A percentile compares a stretch with the other conserved stretches of the same genome.
Evolutionary conservation across 2,329 filamentous ascomycete species (phyloP).

Genomic region (Tolypocladium paradoxum): DNA sequence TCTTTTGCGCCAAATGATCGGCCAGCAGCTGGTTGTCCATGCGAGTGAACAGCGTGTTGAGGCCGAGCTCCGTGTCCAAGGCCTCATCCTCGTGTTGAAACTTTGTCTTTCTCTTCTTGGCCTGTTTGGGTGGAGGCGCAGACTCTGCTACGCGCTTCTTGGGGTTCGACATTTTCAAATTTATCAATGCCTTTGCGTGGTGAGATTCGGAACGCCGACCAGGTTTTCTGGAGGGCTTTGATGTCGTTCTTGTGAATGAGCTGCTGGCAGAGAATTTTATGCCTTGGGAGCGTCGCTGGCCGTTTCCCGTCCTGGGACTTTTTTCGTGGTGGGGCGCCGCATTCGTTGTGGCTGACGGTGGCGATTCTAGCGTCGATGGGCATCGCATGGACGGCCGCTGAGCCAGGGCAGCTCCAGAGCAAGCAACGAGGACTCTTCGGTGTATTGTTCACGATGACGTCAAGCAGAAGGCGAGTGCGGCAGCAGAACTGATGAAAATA

Average conservation of each 20-base stretch:
- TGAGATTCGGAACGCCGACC: too few species aligned
- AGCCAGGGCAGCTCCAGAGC: neutral
- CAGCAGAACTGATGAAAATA: neutral
- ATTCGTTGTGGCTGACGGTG: neutral
- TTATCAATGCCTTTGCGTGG: neutral
- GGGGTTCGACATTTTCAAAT: constrained; percentile 25
- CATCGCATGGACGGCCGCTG: neutral
- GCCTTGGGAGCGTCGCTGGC: neutral
- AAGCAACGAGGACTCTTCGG: neutral
- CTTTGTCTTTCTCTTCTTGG: constrained; percentile 45
- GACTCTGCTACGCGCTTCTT: constrained; percentile 48
- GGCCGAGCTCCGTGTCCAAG: constrained; percentile 56
- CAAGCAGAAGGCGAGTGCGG: neutral
- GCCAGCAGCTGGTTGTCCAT: constrained; percentile 79
- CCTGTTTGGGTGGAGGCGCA: constrained; percentile 31
- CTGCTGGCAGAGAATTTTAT: neutral
- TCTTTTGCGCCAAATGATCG: constrained; percentile 74
- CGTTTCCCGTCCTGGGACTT: neutral
- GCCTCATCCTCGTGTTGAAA: constrained; percentile 41
- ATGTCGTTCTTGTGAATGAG: neutral
- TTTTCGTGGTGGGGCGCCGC: constrained; percentile 1
- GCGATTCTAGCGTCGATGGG: neutral
- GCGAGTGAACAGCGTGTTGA: constrained; percentile 70
- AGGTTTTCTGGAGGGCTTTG: too few species aligned
- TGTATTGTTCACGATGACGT: neutral